Conservation (phyloP, 768 basidiomycete species). For the Rhizopogon salebrosus region DNA sequence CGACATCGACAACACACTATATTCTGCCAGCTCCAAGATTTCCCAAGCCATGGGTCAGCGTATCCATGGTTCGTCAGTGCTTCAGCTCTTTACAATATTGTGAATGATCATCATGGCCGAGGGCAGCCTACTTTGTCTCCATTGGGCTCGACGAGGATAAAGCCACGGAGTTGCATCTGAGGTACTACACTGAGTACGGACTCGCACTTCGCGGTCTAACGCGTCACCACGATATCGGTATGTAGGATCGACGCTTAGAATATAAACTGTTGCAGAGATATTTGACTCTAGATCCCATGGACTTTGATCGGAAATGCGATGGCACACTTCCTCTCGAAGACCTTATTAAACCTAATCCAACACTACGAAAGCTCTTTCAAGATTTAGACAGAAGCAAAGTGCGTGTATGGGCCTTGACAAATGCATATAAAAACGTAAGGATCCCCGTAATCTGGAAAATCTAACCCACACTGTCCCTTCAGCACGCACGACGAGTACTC, state of each 20-base stretch:
- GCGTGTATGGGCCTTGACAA: constrained; percentile 83
- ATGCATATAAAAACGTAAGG: constrained; percentile 69
- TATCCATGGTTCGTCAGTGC: constrained; percentile 56
- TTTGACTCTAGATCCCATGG: constrained; percentile 60
- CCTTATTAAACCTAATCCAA: constrained; percentile 63
- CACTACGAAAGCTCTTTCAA: constrained; percentile 59
- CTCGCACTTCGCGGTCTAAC: constrained; percentile 77
- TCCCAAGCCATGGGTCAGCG: constrained; percentile 74
- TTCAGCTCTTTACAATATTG: background rate
- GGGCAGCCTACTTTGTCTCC: constrained; percentile 65
- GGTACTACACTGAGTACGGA: constrained; percentile 79
- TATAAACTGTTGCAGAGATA: background rate
- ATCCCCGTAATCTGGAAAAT: constrained; percentile 12
- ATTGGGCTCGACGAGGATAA: constrained; percentile 65
- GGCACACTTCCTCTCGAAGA: constrained; percentile 78
- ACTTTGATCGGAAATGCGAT: constrained; percentile 82
- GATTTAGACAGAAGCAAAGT: constrained; percentile 76
- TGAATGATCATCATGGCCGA: background rate
- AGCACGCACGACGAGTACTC: constrained; percentile 83
- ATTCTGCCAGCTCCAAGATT: constrained; percentile 70
- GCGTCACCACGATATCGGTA: constrained; percentile 73
- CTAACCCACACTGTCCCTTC: constrained; percentile 4
- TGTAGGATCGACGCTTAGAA: constrained; percentile 3
- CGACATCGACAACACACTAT: constrained; percentile 87
- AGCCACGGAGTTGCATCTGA: constrained; percentile 62